Base-by-base conservation (phyloP, 1,284 basidiomycete species). In the Trichosporon asahii region DNA sequence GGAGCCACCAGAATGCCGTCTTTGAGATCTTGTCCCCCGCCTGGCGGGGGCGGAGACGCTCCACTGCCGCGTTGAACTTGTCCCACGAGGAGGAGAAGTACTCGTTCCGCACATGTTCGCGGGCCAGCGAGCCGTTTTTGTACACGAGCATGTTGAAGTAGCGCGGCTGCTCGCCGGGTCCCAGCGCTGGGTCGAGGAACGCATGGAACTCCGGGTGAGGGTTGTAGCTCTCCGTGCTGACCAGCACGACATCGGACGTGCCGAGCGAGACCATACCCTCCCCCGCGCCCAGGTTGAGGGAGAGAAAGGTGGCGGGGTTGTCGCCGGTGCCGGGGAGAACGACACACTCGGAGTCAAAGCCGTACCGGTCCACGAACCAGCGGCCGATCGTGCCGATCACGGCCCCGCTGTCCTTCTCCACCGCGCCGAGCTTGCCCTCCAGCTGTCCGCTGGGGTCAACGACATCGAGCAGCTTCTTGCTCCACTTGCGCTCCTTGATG, bases 261-360 rank as follows among this genome's bases (percentile, higher is more conserved):
- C 94, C 94, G n/a, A 96, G 87, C 11, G 92, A 94, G 35, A 96
- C 87, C 49, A 96, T 86, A 7, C 92, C 94, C 79, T 96, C 93
- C 14, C 69, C n/a, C 81, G 70, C 12, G 37, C 68, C 66, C 31
- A 29, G 33, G 55, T 15, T 29, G 25, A 94, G 87, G 2, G 90
- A 89, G 63, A 94, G 87, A 72, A 95, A 89, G 2, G 93, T 94
- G 0, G 93, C 92, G 2, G 94, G 91, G 80, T 97, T 97, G 82
- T 97, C 94, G 12, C 94, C 94, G 0, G 93, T 95, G 77, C 94
- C 93, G 0, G 93, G 91, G 14, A 91, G 90, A 68, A 97, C 87
- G 61, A 90, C 85, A 77, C 94, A 95, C 31, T 90, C 91, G 88
- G 76, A n/a, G 46, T 44, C 86, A 80, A 95, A 91, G 1, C 91